Conservation (phyloP, 495 filamentous ascomycete species). For the Talaromyces thailandensis region DNA sequence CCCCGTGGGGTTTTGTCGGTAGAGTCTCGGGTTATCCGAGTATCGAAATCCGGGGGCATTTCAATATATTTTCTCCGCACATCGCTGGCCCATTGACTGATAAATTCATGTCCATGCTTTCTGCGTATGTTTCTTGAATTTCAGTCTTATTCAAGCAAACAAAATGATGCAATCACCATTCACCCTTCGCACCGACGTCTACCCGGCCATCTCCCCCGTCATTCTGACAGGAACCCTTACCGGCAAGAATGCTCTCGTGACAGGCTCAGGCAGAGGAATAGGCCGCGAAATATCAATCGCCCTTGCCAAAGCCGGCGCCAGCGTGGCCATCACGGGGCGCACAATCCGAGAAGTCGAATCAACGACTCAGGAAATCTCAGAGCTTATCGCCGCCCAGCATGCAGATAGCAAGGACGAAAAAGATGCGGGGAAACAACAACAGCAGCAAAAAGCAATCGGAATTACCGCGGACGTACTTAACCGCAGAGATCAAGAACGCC, state of each 20-base stretch:
- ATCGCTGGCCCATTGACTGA: neutral
- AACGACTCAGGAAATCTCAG: neutral
- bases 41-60: neutral
- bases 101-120: no score
- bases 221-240: constrained; percentile 44
- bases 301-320: constrained; percentile 60
- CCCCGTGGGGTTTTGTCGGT: neutral
- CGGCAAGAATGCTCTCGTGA: constrained; percentile 55
- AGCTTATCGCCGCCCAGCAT: neutral
- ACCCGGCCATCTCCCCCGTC: constrained; percentile 10
- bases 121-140: no score
- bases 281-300: constrained; percentile 59
- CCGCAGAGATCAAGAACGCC: neutral
- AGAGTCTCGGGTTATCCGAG: neutral
- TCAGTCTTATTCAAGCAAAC: neutral
- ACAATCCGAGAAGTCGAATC: neutral
- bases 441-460: neutral
- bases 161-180: neutral
- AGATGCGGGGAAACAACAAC: neutral
- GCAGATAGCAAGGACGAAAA: neutral
- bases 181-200: constrained; percentile 4
- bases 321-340: constrained; percentile 46
- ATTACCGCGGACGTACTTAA: neutral
- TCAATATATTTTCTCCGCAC: neutral
- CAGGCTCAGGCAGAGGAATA: constrained; percentile 64